phyloP scores from a whole-genome alignment of 768 basidiomycete genomes.

The Mycena albidolilacea region DNA sequence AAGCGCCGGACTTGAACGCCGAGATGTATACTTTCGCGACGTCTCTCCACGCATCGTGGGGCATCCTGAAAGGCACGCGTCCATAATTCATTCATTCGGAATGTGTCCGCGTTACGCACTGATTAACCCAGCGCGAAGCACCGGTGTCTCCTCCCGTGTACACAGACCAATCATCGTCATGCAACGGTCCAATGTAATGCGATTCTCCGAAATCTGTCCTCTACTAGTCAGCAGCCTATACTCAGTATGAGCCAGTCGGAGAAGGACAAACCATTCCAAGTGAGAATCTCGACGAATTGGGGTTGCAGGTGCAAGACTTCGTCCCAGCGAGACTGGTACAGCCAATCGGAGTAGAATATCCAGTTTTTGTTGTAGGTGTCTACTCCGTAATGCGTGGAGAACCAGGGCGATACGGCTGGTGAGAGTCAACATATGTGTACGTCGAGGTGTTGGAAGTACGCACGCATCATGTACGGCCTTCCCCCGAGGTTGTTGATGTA shows the following conservation, averaged over 20 bases:
- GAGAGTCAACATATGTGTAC: neutral
- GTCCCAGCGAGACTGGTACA: conserved; percentile 1
- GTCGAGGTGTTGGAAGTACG: neutral
- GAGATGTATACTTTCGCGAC: conserved; percentile 4
- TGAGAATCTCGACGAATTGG: conserved; percentile 9
- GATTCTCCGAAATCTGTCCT: conserved; percentile 6
- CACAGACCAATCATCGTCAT: conserved; percentile 1
- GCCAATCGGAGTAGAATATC: conserved; percentile 1
- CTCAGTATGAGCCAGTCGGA: too few species aligned
- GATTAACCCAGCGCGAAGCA: neutral
- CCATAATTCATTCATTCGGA: neutral
- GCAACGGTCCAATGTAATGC: conserved; percentile 10
- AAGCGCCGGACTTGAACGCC: conserved; percentile 2
- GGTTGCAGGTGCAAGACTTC: conserved; percentile 1
- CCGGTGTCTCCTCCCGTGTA: conserved; percentile 6
- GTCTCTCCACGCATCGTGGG: conserved; percentile 6
- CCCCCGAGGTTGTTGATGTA: neutral
- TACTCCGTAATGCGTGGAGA: neutral
- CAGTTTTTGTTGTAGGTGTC: neutral
- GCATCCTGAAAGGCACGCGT: neutral
- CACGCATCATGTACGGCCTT: conserved; percentile 12
- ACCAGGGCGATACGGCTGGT: conserved; percentile 6
- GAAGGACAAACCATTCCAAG: neutral
- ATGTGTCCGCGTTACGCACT: neutral
- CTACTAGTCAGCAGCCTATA: too few species aligned